Evolutionary conservation across 139 green algal species (phyloP), one percentile per base, ranked within the genome.

Genomic region (Microglena sp.): DNA sequence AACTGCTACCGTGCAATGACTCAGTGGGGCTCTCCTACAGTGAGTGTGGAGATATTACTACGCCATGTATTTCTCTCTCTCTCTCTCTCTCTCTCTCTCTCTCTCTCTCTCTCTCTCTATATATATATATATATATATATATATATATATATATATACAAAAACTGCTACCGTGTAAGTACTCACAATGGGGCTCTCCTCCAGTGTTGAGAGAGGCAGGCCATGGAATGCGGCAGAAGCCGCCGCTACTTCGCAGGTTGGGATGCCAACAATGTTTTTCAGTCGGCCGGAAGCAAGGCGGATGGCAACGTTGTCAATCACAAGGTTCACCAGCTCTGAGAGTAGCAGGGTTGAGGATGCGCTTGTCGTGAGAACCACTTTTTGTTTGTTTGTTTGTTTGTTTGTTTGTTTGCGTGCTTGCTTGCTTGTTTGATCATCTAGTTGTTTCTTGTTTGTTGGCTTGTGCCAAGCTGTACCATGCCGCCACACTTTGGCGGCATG

Each of bases 211-310:
- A 50, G 40, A 11, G 68, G 68, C 6, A 74, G 26, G 0, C 68
- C 68, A 4, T 74, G 59, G 60, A 74, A 74, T 3, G 68, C 68
- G 24, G 68, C 68, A 35, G 69, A 54, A 43, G 58, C 55, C 0
- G 61, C 55, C 6, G 62, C 69, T 18, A 60, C 62, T 54, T 65
- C 55, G 21, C 69, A 66, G 22, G 64, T 32, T 2, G 69, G 54
- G 3, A 70, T 43, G n/a, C 7, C 28, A 6, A 40, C 29, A 11
- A 62, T 29, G 55, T 40, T 29, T 36, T 40, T 36, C 55, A 44
- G 27, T n/a, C 11, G 18, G 26, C 55, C 26, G 27, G 26, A 6
- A n/a, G 55, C 27, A 6, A 62, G 24, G 5, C 55, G 27, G 55
- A 50, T 50, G 40, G 15, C 40, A 11, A 50, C 40, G 15, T 50